Base-by-base conservation (phyloP, 2,329 filamentous ascomycete species). In the Trichoderma harzianum region DNA sequence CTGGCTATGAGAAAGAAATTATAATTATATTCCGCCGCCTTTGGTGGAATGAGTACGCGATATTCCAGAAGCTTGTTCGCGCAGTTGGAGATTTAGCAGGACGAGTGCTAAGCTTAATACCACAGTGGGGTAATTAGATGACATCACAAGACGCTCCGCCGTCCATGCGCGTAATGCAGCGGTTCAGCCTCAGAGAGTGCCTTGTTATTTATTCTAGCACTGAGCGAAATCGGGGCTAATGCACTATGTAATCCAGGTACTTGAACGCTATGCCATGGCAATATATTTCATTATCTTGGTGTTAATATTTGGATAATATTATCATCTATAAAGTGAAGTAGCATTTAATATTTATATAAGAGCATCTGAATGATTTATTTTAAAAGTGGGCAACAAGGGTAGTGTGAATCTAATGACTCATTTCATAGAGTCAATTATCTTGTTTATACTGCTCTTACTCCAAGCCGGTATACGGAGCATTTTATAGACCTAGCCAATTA, bases 61-160 rank as follows among this genome's bases (percentile, higher is more conserved):
- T 51, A 51, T 24, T 36, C 16, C n/a, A 32, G 57, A 32, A n/a
- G 57, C 28, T 32, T n/a, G 55, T n/a, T 51, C 5, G 55, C 57
- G 26, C 55, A 18, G 53, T 24, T 68, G 36, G 39, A 51, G 66
- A 51, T 51, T 28, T 28, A 26, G 16, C 24, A 34, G 10, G 36
- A 12, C 11, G 32, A 28, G 24, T 28, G 21, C 14, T 67, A 58
- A 32, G 47, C 30, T 47, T 58, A 34, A 61, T 69, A 58, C 55
- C 18, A 69, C 53, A 14, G 66, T 69, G 57, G 66, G 66, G 57
- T 69, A 61, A 34, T 26, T 34, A 26, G 26, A 69, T 69, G 66
- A 69, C 66, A 69, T 69, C 66, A 69, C 57, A 60, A 21, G 34
- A 16, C 26, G 47, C 63, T 34, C 14, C 30, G 34, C 34, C 36